These are phyloP conservation scores for Raphanus hybrid DNA, from an alignment of 441 rosid genomes.

Conservation along the genomic window DNA sequence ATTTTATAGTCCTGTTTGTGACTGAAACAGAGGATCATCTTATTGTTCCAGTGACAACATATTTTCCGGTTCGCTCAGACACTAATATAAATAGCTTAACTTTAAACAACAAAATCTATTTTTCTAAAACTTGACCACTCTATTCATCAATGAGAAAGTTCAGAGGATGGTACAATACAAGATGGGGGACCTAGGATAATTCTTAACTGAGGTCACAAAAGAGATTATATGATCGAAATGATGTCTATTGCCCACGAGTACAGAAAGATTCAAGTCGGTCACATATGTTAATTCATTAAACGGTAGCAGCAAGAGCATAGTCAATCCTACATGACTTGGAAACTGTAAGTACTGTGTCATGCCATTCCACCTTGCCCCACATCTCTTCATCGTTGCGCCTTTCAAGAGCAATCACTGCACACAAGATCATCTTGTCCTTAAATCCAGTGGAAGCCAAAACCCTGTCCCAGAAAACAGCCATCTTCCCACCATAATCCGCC, in stretches of 20 bases:
- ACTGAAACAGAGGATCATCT: too few relatives aligned
- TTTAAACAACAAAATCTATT: too few relatives aligned
- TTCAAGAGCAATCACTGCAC: constrained; percentile 9
- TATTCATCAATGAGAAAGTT: not conserved
- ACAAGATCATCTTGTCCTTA: not conserved
- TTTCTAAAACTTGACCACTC: too few relatives aligned
- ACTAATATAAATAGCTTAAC: too few relatives aligned
- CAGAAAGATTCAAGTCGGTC: not conserved
- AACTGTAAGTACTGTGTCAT: constrained; percentile 4
- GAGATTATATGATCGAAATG: not conserved
- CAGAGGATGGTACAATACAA: too few relatives aligned
- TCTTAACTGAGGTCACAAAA: too few relatives aligned
- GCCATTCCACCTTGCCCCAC: constrained; percentile 30
- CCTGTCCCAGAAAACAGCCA: constrained; percentile 18
- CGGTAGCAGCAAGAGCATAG: not conserved
- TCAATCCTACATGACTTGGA: not conserved
- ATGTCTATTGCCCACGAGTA: not conserved
- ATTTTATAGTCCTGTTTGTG: too few relatives aligned
- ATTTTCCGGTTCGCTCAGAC: too few relatives aligned
- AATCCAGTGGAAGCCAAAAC: not conserved
- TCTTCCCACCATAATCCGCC: constrained; percentile 18
- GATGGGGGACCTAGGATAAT: too few relatives aligned
- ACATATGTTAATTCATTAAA: constrained; percentile 7
- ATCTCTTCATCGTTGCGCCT: constrained; percentile 7
- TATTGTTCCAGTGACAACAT: too few relatives aligned